phyloP scores from a whole-genome alignment of 805 yeast genomes.

The Schwanniomyces polymorphus region DNA sequence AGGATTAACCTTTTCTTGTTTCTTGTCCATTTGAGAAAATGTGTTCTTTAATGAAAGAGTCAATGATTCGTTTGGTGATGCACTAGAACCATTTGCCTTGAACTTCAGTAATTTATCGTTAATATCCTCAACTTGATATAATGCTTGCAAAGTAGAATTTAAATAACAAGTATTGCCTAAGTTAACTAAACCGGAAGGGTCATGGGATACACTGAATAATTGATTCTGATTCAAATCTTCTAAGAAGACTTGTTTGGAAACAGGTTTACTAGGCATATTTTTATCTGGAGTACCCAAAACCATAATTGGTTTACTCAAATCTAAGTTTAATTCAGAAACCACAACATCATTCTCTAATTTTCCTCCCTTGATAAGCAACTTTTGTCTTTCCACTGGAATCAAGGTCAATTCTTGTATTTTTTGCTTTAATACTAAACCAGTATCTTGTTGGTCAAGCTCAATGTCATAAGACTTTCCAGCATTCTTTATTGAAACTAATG shows the following conservation, averaged over 20 bases:
- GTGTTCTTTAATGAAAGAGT: conserved; percentile 39
- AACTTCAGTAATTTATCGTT: conserved; percentile 25
- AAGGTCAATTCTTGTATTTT: conserved; percentile 72
- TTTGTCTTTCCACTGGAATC: conserved; percentile 88
- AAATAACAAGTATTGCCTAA: conserved; percentile 79
- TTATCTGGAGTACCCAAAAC: conserved; percentile 88
- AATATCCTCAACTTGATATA: conserved; percentile 47
- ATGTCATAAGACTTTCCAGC: conserved; percentile 44
- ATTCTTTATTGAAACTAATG: conserved; percentile 31
- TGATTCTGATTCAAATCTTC: conserved; percentile 64
- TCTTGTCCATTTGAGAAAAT: conserved; percentile 46
- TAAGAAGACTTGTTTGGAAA: conserved; percentile 54
- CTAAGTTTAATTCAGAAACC: conserved; percentile 53
- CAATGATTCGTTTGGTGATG: conserved; percentile 15
- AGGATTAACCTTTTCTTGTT: conserved; percentile 61
- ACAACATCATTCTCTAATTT: conserved; percentile 74
- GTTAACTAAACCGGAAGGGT: conserved; percentile 68
- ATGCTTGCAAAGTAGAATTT: conserved; percentile 66
- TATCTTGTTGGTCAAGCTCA: conserved; percentile 48
- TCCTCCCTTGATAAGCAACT: conserved; percentile 86
- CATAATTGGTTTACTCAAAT: conserved; percentile 72
- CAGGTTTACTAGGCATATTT: conserved; percentile 53
- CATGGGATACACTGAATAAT: conserved; percentile 34
- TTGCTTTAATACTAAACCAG: conserved; percentile 64
- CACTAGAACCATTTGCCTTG: conserved; percentile 8